Percentiles rank a stretch among this genome's conserved stretches.
Conservation (phyloP, 148 eudicot species). For the Rhododendron mucronatum region DNA sequence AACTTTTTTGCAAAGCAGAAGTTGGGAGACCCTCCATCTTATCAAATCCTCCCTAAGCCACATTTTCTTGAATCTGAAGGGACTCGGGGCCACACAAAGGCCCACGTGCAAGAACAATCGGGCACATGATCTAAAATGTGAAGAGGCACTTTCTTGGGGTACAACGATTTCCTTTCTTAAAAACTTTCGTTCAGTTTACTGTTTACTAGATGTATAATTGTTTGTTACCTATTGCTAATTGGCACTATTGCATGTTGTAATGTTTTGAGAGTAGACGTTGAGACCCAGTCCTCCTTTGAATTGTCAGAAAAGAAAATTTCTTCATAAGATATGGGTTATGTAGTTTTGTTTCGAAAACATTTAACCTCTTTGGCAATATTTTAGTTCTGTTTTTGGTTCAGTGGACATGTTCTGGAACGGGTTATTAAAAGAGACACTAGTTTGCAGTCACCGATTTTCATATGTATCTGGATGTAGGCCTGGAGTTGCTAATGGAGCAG, state of each 20-base stretch:
- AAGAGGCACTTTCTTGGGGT: neutral
- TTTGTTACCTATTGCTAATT: neutral
- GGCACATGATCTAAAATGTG: neutral
- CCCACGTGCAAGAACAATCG: neutral
- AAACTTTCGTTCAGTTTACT: neutral
- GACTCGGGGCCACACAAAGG: neutral
- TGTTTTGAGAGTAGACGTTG: neutral
- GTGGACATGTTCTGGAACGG: neutral
- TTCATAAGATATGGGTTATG: neutral
- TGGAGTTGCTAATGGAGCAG: conserved; percentile 45
- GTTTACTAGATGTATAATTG: neutral
- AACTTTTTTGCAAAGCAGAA: neutral
- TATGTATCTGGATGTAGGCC: conserved; percentile 32
- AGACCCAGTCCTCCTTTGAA: neutral
- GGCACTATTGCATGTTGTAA: neutral
- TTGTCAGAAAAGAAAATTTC: neutral
- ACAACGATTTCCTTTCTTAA: neutral
- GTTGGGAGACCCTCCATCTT: neutral
- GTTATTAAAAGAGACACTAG: neutral
- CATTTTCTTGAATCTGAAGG: neutral
- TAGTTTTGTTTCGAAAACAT: neutral
- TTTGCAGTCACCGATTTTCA: neutral
- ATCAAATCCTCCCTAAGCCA: neutral
- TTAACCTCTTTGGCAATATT: neutral
- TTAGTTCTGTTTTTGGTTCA: neutral